Evolutionary conservation across 768 basidiomycete genomes (phyloP).

Genomic region (Mycena crocata): DNA sequence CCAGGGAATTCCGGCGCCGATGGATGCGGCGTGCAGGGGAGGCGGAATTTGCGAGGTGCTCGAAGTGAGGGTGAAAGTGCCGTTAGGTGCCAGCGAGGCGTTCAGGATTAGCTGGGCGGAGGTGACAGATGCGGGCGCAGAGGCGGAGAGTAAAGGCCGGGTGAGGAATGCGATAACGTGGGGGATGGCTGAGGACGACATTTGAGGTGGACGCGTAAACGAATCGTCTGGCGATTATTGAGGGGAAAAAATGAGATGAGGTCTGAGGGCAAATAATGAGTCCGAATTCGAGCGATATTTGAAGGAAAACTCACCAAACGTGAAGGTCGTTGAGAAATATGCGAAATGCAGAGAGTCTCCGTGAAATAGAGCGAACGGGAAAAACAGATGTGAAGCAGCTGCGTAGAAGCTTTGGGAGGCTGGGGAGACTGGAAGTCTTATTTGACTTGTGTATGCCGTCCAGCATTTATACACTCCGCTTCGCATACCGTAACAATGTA

Average conservation of each 20-base stretch:
- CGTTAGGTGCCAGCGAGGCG: conserved; percentile 8
- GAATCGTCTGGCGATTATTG: conserved; percentile 24
- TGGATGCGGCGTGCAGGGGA: conserved; percentile 24
- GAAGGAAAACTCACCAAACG: conserved; percentile 10
- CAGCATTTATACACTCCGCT: conserved; percentile 3
- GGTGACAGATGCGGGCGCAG: conserved; percentile 8
- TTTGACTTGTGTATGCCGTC: not conserved
- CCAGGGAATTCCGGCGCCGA: conserved; percentile 29
- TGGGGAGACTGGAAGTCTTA: conserved; percentile 25
- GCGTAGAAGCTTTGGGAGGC: conserved; percentile 16
- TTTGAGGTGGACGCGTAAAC: not conserved
- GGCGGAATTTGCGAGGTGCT: conserved; percentile 3
- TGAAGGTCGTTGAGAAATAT: conserved; percentile 13
- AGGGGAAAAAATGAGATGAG: not conserved
- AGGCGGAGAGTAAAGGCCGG: conserved; percentile 14
- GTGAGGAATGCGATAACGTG: conserved; percentile 33
- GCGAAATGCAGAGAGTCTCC: conserved; percentile 13
- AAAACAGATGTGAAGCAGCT: too few species aligned
- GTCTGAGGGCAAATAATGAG: not conserved
- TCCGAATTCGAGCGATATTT: not conserved
- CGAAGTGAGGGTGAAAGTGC: conserved; percentile 12
- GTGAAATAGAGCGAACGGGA: conserved; percentile 18
- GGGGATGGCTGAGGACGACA: conserved; percentile 31
- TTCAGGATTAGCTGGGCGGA: conserved; percentile 27
- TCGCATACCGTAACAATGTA: conserved; percentile 11